Evolutionary conservation across 2,329 filamentous ascomycete genomes (phyloP).

Genomic region (Graphium sp.): DNA sequence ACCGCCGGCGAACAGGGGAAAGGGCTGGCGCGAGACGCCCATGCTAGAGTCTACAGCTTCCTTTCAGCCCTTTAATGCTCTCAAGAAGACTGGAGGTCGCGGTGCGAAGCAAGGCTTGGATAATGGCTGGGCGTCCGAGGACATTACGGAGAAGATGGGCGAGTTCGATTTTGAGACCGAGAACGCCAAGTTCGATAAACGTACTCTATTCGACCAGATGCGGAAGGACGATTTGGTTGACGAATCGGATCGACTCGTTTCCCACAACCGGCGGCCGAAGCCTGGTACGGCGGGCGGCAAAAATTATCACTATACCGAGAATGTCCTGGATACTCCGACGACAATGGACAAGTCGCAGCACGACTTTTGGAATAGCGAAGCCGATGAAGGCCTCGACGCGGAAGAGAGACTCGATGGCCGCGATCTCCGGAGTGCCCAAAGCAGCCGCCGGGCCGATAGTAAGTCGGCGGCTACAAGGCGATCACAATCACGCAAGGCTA

Average conservation of each 20-base stretch:
- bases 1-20: slow-evolving; percentile 16
- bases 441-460: slow-evolving; percentile 32
- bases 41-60: slow-evolving; percentile 42
- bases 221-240: slow-evolving; percentile 74
- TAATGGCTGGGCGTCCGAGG: slow-evolving; percentile 90
- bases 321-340: slow-evolving; percentile 55
- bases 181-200: slow-evolving; percentile 89
- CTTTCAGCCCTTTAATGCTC: slow-evolving; percentile 43
- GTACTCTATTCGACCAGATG: slow-evolving; percentile 80
- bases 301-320: slow-evolving; percentile 83
- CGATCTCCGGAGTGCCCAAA: slow-evolving; percentile 32
- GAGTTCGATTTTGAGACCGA: slow-evolving; percentile 90
- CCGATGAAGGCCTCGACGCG: slow-evolving; percentile 38
- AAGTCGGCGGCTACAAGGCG: slow-evolving; percentile 29
- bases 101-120: slow-evolving; percentile 27
- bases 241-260: slow-evolving; percentile 80
- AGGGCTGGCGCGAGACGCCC: slow-evolving; percentile 42
- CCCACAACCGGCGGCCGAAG: slow-evolving; percentile 60
- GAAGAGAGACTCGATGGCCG: slow-evolving; percentile 29
- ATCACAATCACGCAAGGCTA: slow-evolving; percentile 41
- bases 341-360: slow-evolving; percentile 20
- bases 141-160: slow-evolving; percentile 84
- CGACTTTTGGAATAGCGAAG: slow-evolving; percentile 60
- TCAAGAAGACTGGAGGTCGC: slow-evolving; percentile 36
- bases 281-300: slow-evolving; percentile 66